phyloP scores from a whole-genome alignment of 1,284 basidiomycete species.

The Tylopilus orsonianus region DNA sequence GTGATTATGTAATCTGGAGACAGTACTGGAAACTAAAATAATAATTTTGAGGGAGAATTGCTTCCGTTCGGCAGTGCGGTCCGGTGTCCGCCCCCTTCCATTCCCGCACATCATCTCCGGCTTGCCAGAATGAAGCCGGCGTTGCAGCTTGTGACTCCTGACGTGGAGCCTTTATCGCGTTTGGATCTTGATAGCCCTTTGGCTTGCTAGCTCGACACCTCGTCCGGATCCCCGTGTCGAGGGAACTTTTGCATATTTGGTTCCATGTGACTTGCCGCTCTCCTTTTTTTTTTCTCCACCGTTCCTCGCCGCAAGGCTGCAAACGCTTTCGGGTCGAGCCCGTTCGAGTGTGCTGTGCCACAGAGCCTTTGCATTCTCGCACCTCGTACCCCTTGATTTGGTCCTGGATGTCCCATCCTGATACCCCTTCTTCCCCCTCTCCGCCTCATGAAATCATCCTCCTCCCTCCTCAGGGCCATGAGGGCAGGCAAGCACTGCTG shows the following conservation, averaged over 20 bases:
- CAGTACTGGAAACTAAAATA: constrained; percentile 6
- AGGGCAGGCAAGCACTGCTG: constrained; percentile 37
- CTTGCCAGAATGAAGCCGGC: constrained; percentile 10
- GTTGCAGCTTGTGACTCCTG: constrained; percentile 1
- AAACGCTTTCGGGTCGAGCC: constrained; percentile 5
- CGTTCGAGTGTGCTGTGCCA: constrained; percentile 21
- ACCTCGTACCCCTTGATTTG: constrained; percentile 4
- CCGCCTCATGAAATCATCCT: constrained; percentile 58
- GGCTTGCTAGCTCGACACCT: constrained; percentile 5
- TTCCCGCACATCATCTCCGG: constrained; percentile 14
- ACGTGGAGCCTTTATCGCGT: constrained; percentile 3
- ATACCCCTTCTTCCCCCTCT: constrained; percentile 8
- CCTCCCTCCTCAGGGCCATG: constrained; percentile 39
- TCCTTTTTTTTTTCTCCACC: neutral
- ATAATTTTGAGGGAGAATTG: neutral
- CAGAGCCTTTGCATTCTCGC: constrained; percentile 9
- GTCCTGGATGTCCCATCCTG: constrained; percentile 20
- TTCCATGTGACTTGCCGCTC: constrained; percentile 18
- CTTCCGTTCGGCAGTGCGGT: neutral
- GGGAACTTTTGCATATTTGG: constrained; percentile 3
- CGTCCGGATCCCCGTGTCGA: constrained; percentile 25
- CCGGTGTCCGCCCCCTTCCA: constrained; percentile 8
- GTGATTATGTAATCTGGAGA: constrained; percentile 23
- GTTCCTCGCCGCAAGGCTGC: constrained; percentile 1
- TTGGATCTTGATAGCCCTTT: constrained; percentile 17